A percentile compares a stretch with the other conserved stretches of the same genome.
phyloP scores from a whole-genome alignment of 2,329 filamentous ascomycete species.

The Mariannaea sp. region DNA sequence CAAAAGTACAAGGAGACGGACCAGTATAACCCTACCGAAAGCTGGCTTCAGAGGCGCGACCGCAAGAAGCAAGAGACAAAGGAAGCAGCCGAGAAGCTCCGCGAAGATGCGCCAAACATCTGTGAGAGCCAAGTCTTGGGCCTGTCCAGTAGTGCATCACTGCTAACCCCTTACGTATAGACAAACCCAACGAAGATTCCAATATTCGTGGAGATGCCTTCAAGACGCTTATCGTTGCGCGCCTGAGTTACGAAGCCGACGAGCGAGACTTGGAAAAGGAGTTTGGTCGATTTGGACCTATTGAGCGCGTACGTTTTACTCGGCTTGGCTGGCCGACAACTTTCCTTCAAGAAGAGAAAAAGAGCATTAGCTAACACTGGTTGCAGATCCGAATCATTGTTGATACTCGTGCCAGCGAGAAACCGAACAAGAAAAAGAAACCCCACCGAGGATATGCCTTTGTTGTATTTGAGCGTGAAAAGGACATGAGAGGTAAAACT shows the following conservation, averaged over 20 bases:
- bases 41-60: conserved; percentile 88
- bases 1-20: conserved; percentile 79
- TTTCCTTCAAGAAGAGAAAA: too few relatives aligned
- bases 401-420: conserved; percentile 71
- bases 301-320: conserved; percentile 74
- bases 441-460: conserved; percentile 91
- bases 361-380: conserved; percentile 30
- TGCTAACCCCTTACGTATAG: conserved; percentile 50
- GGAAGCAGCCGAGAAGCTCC: conserved; percentile 64
- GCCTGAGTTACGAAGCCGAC: conserved; percentile 86
- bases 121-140: conserved; percentile 53
- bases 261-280: conserved; percentile 91
- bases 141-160: not conserved
- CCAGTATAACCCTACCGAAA: conserved; percentile 81
- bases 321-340: conserved; percentile 6
- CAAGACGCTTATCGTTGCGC: conserved; percentile 90
- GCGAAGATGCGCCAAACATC: conserved; percentile 66
- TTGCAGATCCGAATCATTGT: conserved; percentile 82
- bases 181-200: conserved; percentile 81
- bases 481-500: conserved; percentile 98
- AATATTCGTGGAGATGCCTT: conserved; percentile 93
- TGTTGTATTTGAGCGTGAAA: conserved; percentile 94
- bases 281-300: conserved; percentile 90
- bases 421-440: conserved; percentile 78
- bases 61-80: conserved; percentile 82